Base-by-base conservation (phyloP, 257 asterid species). In the Apocynum venetum region DNA sequence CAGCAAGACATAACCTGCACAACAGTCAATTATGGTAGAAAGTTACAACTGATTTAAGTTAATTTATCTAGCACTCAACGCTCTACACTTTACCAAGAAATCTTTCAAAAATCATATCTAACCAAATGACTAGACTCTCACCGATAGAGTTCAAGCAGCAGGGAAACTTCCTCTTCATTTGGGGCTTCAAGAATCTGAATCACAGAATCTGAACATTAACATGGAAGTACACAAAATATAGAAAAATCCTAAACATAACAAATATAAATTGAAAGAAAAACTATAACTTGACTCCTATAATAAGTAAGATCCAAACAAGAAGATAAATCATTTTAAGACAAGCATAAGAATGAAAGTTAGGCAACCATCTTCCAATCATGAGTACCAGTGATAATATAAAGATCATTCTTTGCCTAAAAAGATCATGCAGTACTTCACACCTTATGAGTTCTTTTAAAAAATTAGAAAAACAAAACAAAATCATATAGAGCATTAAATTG, bases 111-210 rank as follows among this genome's bases (percentile, higher is more conserved):
- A 44, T 68, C 48, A 12, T 11, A 55, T 3, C 40, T 57, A 52
- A 25, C 65, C 5, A 72, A 60, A 71, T 77, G 78, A 79, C 74
- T 55, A 76, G 80, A 84, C 73, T 66, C 98, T 84, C 69, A 95
- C 99, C 93, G 85, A 80, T 85, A 93, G 85, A 95, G 83, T 78
- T 93, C 96, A 86, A 96, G 97, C 53, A 96, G 97, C 82, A 93
- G 78, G 78, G 97, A 79, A 78, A 96, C 93, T 87, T 96, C 99
- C 80, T 96, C 97, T 75, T 90, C 97, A 76, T 86, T 96, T 77
- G 99, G 99, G 36, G 95, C 88, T 86, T 91, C 93, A 73, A 93
- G 97, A 88, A 96, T 96, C 99, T 96, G 86, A 82, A 80, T 74
- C 82, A 83, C 70, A 76, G 80, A 76, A 80, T 2, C 83, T 68